Percentiles rank a stretch among this genome's conserved stretches.
Conservation (phyloP, 2,329 filamentous ascomycete genomes). For the Colletotrichum tabaci region DNA sequence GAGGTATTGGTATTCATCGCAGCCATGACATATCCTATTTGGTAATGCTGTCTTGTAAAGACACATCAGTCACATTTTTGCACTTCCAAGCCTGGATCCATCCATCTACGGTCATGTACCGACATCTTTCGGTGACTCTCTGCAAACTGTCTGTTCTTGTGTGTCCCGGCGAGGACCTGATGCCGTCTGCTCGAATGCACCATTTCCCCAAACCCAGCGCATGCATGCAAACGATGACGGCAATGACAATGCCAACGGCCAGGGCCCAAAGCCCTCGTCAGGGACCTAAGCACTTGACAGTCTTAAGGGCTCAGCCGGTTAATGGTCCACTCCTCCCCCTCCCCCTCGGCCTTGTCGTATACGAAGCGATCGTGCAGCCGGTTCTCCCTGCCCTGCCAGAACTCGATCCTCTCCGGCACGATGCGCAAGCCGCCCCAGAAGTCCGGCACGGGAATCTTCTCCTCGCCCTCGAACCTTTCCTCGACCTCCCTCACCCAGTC, state of each 20-base stretch:
- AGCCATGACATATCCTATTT: conserved; percentile 38
- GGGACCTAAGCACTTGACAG: no score
- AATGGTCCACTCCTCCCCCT: conserved; percentile 72
- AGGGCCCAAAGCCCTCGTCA: no score
- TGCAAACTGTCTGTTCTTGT: no score
- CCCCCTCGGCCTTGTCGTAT: conserved; percentile 75
- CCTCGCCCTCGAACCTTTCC: conserved; percentile 79
- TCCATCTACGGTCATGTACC: neutral
- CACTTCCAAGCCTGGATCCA: neutral
- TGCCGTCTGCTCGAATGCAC: neutral
- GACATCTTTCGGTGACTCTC: no score
- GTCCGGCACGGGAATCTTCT: conserved; percentile 89
- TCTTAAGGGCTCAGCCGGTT: conserved; percentile 80
- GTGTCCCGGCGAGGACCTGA: neutral
- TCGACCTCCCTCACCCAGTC: conserved; percentile 83
- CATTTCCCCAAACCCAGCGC: neutral
- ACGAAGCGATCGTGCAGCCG: conserved; percentile 94
- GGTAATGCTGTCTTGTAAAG: conserved; percentile 34
- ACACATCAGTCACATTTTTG: conserved; percentile 10
- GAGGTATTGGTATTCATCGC: conserved; percentile 6
- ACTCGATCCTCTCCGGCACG: conserved; percentile 89
- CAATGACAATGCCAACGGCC: no score
- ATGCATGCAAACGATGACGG: neutral
- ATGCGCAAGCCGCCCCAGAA: conserved; percentile 96
- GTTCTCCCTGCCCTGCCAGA: conserved; percentile 94